phyloP scores from a whole-genome alignment of 129 eudicot genomes.

The Lactuca sativa region DNA sequence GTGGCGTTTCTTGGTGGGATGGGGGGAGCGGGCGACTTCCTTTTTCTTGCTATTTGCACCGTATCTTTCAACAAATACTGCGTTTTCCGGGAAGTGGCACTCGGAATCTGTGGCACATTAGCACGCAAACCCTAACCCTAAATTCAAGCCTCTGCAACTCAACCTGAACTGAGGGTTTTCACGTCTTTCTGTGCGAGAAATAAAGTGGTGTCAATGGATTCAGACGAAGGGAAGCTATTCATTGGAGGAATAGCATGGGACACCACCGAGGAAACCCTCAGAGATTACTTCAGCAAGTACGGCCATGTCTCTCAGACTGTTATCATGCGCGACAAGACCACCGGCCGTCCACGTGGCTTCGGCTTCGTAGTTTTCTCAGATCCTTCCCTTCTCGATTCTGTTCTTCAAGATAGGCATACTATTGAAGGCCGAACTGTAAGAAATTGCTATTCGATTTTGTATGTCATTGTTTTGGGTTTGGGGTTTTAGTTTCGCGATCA shows the following conservation, averaged over 20 bases:
- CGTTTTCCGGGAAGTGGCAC: constrained; percentile 16
- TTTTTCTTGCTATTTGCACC: constrained; percentile 11
- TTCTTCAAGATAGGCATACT: constrained; percentile 50
- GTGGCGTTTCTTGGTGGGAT: not conserved
- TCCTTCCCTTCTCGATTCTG: constrained; percentile 49
- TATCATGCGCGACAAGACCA: constrained; percentile 51
- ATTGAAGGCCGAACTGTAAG: constrained; percentile 49
- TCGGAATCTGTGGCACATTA: constrained; percentile 9
- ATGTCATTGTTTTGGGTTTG: not conserved
- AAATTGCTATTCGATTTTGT: not conserved
- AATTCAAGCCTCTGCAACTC: not conserved
- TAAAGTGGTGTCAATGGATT: constrained; percentile 21
- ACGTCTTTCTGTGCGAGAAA: not conserved
- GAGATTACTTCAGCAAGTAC: constrained; percentile 52
- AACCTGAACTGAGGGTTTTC: not conserved
- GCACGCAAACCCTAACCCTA: constrained; percentile 13
- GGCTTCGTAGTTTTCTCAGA: constrained; percentile 64
- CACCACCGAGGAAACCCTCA: constrained; percentile 43
- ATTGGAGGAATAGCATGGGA: constrained; percentile 56
- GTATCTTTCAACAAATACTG: constrained; percentile 1
- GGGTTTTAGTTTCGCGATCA: constrained; percentile 6
- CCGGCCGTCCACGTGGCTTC: constrained; percentile 66
- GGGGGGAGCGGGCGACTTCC: not conserved
- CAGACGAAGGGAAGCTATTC: constrained; percentile 50
- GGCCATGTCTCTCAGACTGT: constrained; percentile 54